Percentiles rank a stretch among this genome's conserved stretches.
Evolutionary conservation across 2,329 filamentous ascomycete genomes (phyloP).

Genomic region (Aspergillus clavatus): DNA sequence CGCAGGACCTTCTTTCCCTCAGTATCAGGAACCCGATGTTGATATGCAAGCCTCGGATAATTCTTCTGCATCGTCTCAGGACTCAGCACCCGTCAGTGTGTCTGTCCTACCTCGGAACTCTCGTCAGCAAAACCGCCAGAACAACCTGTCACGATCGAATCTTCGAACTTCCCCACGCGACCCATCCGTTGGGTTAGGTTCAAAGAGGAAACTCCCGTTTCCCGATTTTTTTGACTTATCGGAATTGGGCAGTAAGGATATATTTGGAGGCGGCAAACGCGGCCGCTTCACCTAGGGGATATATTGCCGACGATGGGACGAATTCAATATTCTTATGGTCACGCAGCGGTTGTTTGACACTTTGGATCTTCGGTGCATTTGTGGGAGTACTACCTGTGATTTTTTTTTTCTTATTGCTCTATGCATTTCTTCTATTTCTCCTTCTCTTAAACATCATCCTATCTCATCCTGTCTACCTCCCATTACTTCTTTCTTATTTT

Average conservation of each 20-base stretch:
- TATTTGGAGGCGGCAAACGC: constrained; percentile 44
- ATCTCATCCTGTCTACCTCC: no score
- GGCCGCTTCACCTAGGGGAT: constrained; percentile 41
- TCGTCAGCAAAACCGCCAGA: constrained; percentile 38
- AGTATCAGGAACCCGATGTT: constrained; percentile 35
- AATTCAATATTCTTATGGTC: constrained; percentile 31
- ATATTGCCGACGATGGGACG: constrained; percentile 31
- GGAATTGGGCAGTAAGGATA: constrained; percentile 41
- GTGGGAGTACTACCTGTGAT: constrained; percentile 30
- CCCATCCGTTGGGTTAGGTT: constrained; percentile 38
- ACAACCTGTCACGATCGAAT: constrained; percentile 34
- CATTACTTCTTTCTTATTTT: constrained; percentile 10
- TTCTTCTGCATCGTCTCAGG: constrained; percentile 25
- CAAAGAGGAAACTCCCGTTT: constrained; percentile 46
- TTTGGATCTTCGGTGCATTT: constrained; percentile 28
- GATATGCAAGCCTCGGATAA: constrained; percentile 42
- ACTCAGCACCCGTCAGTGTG: constrained; percentile 37
- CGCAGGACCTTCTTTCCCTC: constrained; percentile 38
- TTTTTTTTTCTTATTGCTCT: constrained; percentile 10
- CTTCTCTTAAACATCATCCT: constrained; percentile 7
- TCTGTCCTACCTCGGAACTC: constrained; percentile 41
- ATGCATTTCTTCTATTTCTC: constrained; percentile 10
- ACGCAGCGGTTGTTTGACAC: constrained; percentile 26
- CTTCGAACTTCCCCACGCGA: constrained; percentile 37
- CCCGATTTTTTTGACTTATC: constrained; percentile 49